Base-by-base conservation (phyloP, 2,329 filamentous ascomycete genomes). In the Chaetothyriales sp. region DNA sequence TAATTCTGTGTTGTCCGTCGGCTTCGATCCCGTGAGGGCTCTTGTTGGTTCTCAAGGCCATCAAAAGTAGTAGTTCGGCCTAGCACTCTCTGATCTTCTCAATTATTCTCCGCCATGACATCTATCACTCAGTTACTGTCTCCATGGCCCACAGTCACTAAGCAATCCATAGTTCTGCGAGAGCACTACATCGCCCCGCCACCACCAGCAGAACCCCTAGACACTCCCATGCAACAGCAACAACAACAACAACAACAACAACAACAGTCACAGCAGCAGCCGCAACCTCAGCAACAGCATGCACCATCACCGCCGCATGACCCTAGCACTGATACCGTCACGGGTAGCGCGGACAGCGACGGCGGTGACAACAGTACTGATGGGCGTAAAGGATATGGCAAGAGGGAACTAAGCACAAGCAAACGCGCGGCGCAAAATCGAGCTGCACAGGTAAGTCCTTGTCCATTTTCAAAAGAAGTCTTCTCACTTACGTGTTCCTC, bases 391-490 rank as follows among this genome's bases (percentile, higher is more conserved):
- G 83, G 83, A 10, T 72, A 72, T 54, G 74, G 74, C 51, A 94
- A 95, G 69, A 80, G 92, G 50, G 90, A 95, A 70, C 73, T 98
- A 55, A 95, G 89, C 22, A 92, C 89, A 45, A 95, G 89, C 40
- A 98, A 97, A 73, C 85, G 92, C 60, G 92, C 92, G 25, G 92
- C 92, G 8, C 92, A 98, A 67, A 98, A 98, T 65, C 78, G 92
- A 66, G 92, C 90, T 61, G 92, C 92, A 50, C 92, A 98, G 82
- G 92, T 95, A 77, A 65, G 82, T 67, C 20, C n/a, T 20, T 45
- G 33, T 40, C 13, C 18, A 22, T 40, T 29, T 29, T 29, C 18
- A 22, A 28, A 20, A 46, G 13, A 15, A 40, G 33, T 15, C 33
- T 15, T 15, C 45, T 46, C 45, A 51, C 49, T 55, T 52, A 59